Evolutionary conservation across 2,329 filamentous ascomycete genomes (phyloP), one percentile per base, ranked within the genome.

Genomic region (Fusarium palustre): DNA sequence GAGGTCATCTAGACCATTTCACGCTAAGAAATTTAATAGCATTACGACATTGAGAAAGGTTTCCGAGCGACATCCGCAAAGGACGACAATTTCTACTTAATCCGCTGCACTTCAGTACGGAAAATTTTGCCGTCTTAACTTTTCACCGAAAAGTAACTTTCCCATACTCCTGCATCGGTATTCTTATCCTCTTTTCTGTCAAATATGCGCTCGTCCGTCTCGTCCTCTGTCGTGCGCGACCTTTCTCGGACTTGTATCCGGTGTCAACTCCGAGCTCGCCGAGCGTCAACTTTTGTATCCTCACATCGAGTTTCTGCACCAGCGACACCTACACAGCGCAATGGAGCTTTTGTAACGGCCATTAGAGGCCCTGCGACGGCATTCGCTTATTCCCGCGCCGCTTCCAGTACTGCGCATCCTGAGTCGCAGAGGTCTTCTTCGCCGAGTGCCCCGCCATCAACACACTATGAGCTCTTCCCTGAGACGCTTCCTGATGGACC

Each of bases 391-490:
- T 52, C 33, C 55, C 65, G 63, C 28, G 47, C 64, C 54, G 49
- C 48, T 56, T 68, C 66, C 60, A 41, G 64, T 49, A 58, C 70
- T 47, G 47, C 67, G 41, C 59, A 58, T 47, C 33, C 50, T 13
- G 55, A 70, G 31, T 24, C 55, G 36, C 48, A 63, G 24, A 36
- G 54, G 28, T 38, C 47, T 33, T 9, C 63, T 22, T 42, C 64
- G 22, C 22, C 60, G 24, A 46, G 71, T 55, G 67, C 48, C 50
- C 69, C 70, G 64, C 67, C 75, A 18, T 55, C 59, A 31, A 93
- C 90, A 56, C 88, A 95, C 85, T 98, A 97, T 86, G 88, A 90
- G 58, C 88, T 98, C 81, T 99, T 99, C 84, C 94, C 94, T 2
- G 78, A 86, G 33, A 92, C 94, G 5, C 86, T 97, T 5, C 88